phyloP scores from a whole-genome alignment of 345 rosid species.

The Brassica cretica region DNA sequence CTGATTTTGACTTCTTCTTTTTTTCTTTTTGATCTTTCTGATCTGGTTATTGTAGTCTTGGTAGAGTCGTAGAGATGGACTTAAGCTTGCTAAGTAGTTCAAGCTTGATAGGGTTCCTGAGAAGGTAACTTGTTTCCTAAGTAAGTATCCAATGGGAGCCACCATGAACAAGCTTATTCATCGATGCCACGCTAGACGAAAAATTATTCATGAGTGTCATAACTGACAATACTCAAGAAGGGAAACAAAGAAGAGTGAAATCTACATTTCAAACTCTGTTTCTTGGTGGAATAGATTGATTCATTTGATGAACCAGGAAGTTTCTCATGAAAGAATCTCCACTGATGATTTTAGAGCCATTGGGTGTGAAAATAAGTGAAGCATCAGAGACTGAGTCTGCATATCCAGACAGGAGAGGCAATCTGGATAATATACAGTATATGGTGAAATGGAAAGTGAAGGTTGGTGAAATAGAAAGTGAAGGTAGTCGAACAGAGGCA shows the following conservation, averaged over 20 bases:
- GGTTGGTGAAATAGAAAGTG: slow-evolving; percentile 13
- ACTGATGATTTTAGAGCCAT: slow-evolving; percentile 36
- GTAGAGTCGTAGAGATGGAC: slow-evolving; percentile 24
- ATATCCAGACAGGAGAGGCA: slow-evolving; percentile 34
- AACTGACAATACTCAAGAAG: slow-evolving; percentile 10
- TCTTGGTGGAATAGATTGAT: slow-evolving; percentile 45
- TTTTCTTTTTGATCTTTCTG: neutral
- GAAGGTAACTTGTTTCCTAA: slow-evolving; percentile 42
- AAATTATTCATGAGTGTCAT: slow-evolving; percentile 54
- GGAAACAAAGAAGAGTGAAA: slow-evolving; percentile 29
- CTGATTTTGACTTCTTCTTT: neutral
- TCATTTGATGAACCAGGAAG: slow-evolving; percentile 28
- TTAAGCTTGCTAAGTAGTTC: slow-evolving; percentile 17
- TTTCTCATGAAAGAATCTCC: slow-evolving; percentile 33
- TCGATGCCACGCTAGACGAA: slow-evolving; percentile 28
- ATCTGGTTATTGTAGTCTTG: slow-evolving; percentile 33
- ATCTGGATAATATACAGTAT: slow-evolving; percentile 30
- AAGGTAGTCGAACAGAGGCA: slow-evolving; percentile 29
- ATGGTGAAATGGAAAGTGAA: slow-evolving; percentile 42
- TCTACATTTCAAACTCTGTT: slow-evolving; percentile 39
- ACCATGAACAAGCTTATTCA: slow-evolving; percentile 30
- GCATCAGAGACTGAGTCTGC: slow-evolving; percentile 29
- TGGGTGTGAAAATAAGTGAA: slow-evolving; percentile 22
- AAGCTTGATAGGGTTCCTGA: slow-evolving; percentile 41
- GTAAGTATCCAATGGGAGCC: slow-evolving; percentile 28